These are phyloP conservation scores for Nitzschia sp. DNA, from an alignment of 108 stramenopile species.

Conservation along the genomic window DNA sequence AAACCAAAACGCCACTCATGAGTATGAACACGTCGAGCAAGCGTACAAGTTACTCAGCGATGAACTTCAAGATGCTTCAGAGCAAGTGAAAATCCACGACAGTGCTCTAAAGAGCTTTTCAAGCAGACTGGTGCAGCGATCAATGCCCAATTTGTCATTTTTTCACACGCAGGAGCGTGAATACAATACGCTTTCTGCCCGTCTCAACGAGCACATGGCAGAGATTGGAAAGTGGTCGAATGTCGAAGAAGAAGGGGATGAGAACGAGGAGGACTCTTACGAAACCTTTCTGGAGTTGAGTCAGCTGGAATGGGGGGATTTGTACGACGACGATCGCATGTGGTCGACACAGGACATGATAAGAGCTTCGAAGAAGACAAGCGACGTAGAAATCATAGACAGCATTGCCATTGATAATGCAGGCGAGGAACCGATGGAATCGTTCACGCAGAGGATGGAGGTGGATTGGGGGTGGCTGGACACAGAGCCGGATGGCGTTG, in stretches of 20 bases:
- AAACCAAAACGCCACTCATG: not conserved
- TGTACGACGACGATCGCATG: constrained; percentile 12
- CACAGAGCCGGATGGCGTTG: no score
- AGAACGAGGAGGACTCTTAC: constrained; percentile 20
- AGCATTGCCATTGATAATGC: no score
- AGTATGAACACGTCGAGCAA: not conserved
- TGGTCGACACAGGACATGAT: constrained; percentile 1
- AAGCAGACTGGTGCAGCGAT: constrained; percentile 35
- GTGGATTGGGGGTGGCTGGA: constrained; percentile 22
- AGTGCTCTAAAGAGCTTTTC: constrained; percentile 32
- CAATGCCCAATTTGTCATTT: constrained; percentile 38
- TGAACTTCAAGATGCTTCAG: constrained; percentile 19
- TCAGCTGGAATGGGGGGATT: constrained; percentile 27
- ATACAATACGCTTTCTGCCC: constrained; percentile 32
- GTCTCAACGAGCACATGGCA: constrained; percentile 37
- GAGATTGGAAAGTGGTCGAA: constrained; percentile 50
- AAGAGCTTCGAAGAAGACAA: no score
- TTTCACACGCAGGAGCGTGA: no score
- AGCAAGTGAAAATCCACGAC: constrained; percentile 26
- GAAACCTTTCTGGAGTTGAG: constrained; percentile 15
- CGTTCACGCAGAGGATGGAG: constrained; percentile 6
- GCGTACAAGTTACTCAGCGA: not conserved
- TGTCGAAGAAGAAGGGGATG: not conserved
- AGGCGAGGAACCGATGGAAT: constrained; percentile 1
- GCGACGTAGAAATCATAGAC: no score